A percentile compares a stretch with the other conserved stretches of the same genome.
Conservation (phyloP, 306 rosid species). For the Ochetophila trinervis region DNA sequence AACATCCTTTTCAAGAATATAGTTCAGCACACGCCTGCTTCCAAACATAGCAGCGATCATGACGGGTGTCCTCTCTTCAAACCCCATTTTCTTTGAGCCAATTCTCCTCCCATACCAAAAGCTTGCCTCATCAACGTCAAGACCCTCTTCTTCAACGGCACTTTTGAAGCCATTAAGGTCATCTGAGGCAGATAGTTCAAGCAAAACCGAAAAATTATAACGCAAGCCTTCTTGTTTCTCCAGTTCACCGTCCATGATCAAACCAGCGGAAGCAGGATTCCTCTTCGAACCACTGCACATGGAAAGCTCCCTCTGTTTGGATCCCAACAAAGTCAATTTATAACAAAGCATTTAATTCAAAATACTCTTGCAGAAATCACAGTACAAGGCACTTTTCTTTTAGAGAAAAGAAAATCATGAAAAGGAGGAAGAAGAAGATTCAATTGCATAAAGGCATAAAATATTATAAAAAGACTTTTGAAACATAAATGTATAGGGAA, state of each 20-base stretch:
- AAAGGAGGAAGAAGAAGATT: neutral
- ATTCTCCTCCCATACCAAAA: conserved; percentile 76
- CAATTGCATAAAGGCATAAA: conserved; percentile 1
- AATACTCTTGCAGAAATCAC: conserved; percentile 2
- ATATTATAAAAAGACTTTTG: neutral
- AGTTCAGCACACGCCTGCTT: conserved; percentile 55
- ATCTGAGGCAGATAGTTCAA: conserved; percentile 59
- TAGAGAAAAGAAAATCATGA: neutral
- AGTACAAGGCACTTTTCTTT: neutral
- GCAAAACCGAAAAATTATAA: conserved; percentile 42
- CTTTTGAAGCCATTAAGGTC: conserved; percentile 54
- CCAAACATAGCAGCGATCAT: conserved; percentile 87
- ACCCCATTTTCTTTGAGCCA: conserved; percentile 60
- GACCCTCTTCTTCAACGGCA: conserved; percentile 55
- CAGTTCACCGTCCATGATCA: conserved; percentile 39
- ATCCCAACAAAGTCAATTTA: conserved; percentile 15
- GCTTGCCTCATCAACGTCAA: conserved; percentile 49
- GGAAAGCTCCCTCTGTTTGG: conserved; percentile 22
- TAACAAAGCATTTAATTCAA: conserved; percentile 18
- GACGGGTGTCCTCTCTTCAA: conserved; percentile 75
- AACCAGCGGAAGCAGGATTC: conserved; percentile 47
- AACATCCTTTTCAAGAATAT: conserved; percentile 45
- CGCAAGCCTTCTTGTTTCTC: conserved; percentile 39
- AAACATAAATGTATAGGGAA: neutral
- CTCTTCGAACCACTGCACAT: conserved; percentile 70